A percentile compares a stretch with the other conserved stretches of the same genome.
These are phyloP conservation scores for Pelomyxa schiedti DNA, from an alignment of 78 protist genomes.

Conservation along the genomic window DNA sequence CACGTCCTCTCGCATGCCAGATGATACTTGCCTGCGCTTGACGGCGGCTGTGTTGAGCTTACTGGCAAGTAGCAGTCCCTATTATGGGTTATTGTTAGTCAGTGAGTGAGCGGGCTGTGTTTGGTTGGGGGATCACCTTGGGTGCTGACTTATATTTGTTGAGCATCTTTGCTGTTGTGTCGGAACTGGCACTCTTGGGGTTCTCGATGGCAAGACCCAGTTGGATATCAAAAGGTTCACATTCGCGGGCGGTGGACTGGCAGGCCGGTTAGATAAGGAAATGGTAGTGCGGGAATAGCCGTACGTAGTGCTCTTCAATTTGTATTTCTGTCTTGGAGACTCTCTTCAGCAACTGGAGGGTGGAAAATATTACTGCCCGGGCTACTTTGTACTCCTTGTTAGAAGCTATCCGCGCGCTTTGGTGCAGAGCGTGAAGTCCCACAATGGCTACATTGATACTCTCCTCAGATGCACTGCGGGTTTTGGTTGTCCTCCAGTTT, in stretches of 20 bases:
- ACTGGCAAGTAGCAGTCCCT: background rate
- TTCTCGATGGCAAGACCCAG: background rate
- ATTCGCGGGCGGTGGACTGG: slow-evolving; percentile 13
- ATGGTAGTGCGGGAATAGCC: slow-evolving; percentile 15
- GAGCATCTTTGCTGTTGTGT: slow-evolving; percentile 22
- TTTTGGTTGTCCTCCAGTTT: background rate
- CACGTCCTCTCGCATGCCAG: background rate
- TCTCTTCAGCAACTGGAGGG: background rate
- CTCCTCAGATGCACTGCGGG: background rate
- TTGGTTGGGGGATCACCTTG: too few relatives aligned
- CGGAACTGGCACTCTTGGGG: slow-evolving; percentile 3
- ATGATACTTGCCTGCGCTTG: background rate
- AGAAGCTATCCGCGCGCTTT: background rate
- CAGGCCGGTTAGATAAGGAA: slow-evolving; percentile 12
- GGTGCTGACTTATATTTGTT: slow-evolving; percentile 16
- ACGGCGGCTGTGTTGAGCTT: background rate
- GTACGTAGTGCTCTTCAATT: slow-evolving; percentile 18
- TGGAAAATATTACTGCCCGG: background rate
- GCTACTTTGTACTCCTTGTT: slow-evolving; percentile 12
- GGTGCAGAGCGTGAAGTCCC: background rate
- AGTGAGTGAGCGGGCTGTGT: too few relatives aligned
- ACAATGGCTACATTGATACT: slow-evolving; percentile 4
- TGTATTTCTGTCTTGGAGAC: slow-evolving; percentile 21
- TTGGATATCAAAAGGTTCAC: background rate
- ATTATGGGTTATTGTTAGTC: too few relatives aligned